Conservation (phyloP, 1,139 yeast genomes). For the Pichia sp. region DNA sequence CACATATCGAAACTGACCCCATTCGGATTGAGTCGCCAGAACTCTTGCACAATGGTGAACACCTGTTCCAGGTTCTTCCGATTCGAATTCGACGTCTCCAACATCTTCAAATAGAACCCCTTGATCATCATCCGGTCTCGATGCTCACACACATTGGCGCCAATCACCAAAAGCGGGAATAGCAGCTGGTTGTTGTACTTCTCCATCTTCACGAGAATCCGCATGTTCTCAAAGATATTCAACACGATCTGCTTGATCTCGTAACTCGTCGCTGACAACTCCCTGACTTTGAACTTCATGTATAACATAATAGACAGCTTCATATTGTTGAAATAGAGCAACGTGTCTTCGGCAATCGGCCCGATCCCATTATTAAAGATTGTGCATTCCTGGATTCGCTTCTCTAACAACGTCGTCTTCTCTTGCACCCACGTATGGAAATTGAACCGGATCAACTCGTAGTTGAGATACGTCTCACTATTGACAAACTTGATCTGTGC, state of each 20-base stretch:
- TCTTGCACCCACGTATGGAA: slow-evolving; percentile 27
- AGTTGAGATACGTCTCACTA: slow-evolving; percentile 16
- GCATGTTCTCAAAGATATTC: slow-evolving; percentile 20
- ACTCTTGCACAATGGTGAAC: slow-evolving; percentile 24
- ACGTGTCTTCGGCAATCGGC: neutral
- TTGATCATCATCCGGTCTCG: slow-evolving; percentile 24
- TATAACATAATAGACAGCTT: slow-evolving; percentile 22
- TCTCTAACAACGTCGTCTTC: slow-evolving; percentile 14
- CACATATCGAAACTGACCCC: slow-evolving; percentile 23
- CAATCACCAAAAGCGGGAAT: slow-evolving; percentile 24
- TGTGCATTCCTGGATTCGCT: slow-evolving; percentile 13
- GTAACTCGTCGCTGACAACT: slow-evolving; percentile 21
- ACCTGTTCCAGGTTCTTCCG: slow-evolving; percentile 15
- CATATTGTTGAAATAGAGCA: slow-evolving; percentile 23
- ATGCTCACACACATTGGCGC: slow-evolving; percentile 27
- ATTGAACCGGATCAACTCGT: slow-evolving; percentile 19
- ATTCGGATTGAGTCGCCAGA: slow-evolving; percentile 25
- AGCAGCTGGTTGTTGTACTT: slow-evolving; percentile 18
- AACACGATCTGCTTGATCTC: slow-evolving; percentile 25
- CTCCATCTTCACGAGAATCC: slow-evolving; percentile 12
- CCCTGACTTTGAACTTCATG: slow-evolving; percentile 23
- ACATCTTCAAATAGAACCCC: slow-evolving; percentile 18
- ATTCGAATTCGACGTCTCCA: slow-evolving; percentile 8
- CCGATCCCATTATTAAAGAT: slow-evolving; percentile 2
- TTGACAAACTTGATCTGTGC: slow-evolving; percentile 16